Base-by-base conservation (phyloP, 257 asterid genomes). In the Solanum rostratum region DNA sequence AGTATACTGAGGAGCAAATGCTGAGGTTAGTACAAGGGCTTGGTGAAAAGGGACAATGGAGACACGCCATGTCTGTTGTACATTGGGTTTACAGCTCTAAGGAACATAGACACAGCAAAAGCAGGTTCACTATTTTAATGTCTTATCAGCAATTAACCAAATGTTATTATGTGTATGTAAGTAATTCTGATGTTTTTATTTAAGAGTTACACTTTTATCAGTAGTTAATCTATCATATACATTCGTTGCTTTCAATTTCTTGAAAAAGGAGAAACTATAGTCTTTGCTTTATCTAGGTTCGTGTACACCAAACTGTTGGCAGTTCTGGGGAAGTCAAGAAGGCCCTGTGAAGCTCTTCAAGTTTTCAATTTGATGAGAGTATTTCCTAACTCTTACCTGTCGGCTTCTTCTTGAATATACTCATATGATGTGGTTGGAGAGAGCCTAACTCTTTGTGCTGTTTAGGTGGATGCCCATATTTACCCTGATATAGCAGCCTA, bases 401-500 rank as follows among this genome's bases (percentile, higher is more conserved):
- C 62, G 39, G 63, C 22, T 76, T 50, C 39, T 27, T 59, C 71
- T 78, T 46, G 53, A 71, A 88, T 84, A 20, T 85, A 66, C 60
- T 84, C 46, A 53, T 84, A 81, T 39, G 66, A 74, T 83, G 76
- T 62, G 57, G 29, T 59, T 84, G 84, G 73, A 68, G 65, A 53
- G 16, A 46, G 24, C 30, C 60, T 82, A 49, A 83, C 63, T 29
- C 46, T 69, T n/a, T 85, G 43, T 41, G 76, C 66, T 74, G 85
- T 88, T n/a, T 86, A 97, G 99, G 93, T 92, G 43, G 98, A 94
- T 85, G 90, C 88, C 57, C 86, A 89, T 60, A 89, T 92, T 82
- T 95, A 97, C 85, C 99, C 99, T 69, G 99, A 95, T 92, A 93
- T 95, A 94, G 97, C 99, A 50, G 97, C 99, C 59, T 97, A 91